Evolutionary conservation across 2,329 filamentous ascomycete genomes (phyloP).

Genomic region (Fusarium sp.): DNA sequence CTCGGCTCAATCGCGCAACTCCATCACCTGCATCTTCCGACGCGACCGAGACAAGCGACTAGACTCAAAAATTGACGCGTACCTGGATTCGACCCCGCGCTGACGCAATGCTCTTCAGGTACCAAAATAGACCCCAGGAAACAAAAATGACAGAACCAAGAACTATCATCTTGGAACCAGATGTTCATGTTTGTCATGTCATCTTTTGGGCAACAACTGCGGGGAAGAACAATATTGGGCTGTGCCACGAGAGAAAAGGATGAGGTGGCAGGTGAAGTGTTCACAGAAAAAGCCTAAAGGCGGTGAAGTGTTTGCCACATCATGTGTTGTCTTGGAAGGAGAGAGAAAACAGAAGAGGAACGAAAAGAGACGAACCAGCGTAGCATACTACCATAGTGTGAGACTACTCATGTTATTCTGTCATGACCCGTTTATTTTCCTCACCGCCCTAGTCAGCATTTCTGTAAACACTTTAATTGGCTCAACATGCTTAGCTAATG

Average conservation of each 20-base stretch:
- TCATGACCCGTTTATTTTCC: slow-evolving; percentile 25
- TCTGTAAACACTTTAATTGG: not conserved
- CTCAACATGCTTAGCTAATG: slow-evolving; percentile 34
- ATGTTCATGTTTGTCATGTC: not conserved
- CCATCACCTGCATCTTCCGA: not conserved
- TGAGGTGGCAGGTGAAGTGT: slow-evolving; percentile 24
- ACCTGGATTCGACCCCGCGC: slow-evolving; percentile 3
- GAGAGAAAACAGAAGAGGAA: slow-evolving; percentile 4
- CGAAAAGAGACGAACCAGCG: not conserved
- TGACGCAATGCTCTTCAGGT: slow-evolving; percentile 8
- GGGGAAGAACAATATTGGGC: not conserved
- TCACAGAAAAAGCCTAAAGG: slow-evolving; percentile 23
- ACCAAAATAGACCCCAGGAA: not conserved
- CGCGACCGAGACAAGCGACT: not conserved
- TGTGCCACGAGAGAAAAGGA: slow-evolving; percentile 10
- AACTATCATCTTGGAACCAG: not conserved
- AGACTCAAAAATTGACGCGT: slow-evolving; percentile 1
- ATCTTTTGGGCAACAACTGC: slow-evolving; percentile 4
- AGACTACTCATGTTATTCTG: not conserved
- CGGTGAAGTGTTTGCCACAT: slow-evolving; percentile 28
- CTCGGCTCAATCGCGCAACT: not conserved
- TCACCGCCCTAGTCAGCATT: slow-evolving; percentile 23
- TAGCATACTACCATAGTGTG: rapidly evolving
- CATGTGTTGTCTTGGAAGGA: slow-evolving; percentile 29
- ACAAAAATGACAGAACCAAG: not conserved